phyloP scores from a whole-genome alignment of 345 rosid genomes.

The Sisymbrium irio region DNA sequence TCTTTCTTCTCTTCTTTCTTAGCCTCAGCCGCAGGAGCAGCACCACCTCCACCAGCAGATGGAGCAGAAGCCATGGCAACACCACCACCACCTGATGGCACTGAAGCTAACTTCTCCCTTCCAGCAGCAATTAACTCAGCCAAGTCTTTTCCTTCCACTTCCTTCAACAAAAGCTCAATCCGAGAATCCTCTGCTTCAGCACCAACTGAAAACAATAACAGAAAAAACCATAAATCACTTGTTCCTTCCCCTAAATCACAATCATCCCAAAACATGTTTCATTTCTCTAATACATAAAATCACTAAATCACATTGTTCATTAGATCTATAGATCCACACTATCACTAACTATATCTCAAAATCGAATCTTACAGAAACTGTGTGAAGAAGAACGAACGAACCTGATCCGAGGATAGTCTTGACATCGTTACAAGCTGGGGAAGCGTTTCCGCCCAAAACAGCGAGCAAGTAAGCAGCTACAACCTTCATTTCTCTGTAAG shows the following conservation, averaged over 20 bases:
- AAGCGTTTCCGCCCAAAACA: constrained; percentile 60
- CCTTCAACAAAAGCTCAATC: constrained; percentile 57
- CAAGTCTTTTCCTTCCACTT: constrained; percentile 67
- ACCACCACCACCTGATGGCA: constrained; percentile 64
- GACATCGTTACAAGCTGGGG: constrained; percentile 53
- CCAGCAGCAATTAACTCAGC: constrained; percentile 81
- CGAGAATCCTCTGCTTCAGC: constrained; percentile 59
- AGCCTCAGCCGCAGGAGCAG: constrained; percentile 56
- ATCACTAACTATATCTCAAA: too few relatives aligned
- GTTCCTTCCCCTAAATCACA: neutral
- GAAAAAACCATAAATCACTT: neutral
- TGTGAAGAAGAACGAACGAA: constrained; percentile 6
- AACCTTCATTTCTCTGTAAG: constrained; percentile 65
- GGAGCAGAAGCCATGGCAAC: constrained; percentile 41
- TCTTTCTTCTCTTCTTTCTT: constrained; percentile 81
- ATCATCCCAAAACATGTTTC: neutral
- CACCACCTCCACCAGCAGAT: constrained; percentile 39
- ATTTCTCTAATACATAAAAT: too few relatives aligned
- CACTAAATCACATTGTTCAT: too few relatives aligned
- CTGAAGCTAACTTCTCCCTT: constrained; percentile 77
- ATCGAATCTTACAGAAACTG: too few relatives aligned
- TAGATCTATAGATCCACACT: too few relatives aligned
- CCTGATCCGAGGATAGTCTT: constrained; percentile 69
- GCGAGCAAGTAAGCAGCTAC: constrained; percentile 76
- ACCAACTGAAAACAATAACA: constrained; percentile 51